Evolutionary conservation across 176 grass and related monocot species (phyloP).

Genomic region (Eleusine coracana): DNA sequence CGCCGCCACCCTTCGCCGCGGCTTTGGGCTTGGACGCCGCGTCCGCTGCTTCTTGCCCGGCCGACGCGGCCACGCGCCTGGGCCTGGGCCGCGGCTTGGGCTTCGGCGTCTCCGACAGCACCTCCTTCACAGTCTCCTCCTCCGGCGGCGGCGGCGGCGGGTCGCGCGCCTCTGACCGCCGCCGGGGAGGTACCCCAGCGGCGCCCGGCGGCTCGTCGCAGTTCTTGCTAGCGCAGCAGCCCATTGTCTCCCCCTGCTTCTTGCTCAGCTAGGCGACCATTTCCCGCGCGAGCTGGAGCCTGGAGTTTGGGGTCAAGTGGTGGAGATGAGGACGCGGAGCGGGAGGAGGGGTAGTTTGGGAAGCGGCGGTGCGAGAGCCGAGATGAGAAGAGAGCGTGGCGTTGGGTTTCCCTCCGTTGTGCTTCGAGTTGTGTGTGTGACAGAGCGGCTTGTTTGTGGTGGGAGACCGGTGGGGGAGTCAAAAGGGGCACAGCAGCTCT

Average conservation of each 20-base stretch:
- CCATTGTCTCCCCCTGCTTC: constrained; percentile 48
- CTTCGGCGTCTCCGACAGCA: constrained; percentile 79
- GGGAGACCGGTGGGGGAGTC: constrained; percentile 47
- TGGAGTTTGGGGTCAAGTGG: not conserved
- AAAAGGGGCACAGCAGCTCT: constrained; percentile 5
- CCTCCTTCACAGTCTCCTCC: constrained; percentile 97
- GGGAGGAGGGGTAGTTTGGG: not conserved
- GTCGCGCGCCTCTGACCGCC: constrained; percentile 40
- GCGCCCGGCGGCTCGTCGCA: not conserved
- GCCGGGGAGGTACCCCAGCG: not conserved
- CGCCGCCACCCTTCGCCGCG: constrained; percentile 14
- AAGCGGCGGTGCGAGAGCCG: not conserved
- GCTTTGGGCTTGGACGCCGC: not conserved
- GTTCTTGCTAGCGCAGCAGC: constrained; percentile 62
- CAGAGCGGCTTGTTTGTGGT: not conserved
- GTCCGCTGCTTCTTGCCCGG: not conserved
- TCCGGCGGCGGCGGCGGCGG: constrained; percentile 49
- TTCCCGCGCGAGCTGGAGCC: constrained; percentile 16
- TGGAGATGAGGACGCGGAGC: not conserved
- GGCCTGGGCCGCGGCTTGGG: constrained; percentile 40
- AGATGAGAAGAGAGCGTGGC: not conserved
- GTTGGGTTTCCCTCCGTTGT: constrained; percentile 57
- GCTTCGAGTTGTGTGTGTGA: constrained; percentile 49
- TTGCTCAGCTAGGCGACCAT: constrained; percentile 26
- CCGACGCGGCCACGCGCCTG: constrained; percentile 36